phyloP scores from a whole-genome alignment of 2,329 filamentous ascomycete species.

The Stemphylium vesicarium region DNA sequence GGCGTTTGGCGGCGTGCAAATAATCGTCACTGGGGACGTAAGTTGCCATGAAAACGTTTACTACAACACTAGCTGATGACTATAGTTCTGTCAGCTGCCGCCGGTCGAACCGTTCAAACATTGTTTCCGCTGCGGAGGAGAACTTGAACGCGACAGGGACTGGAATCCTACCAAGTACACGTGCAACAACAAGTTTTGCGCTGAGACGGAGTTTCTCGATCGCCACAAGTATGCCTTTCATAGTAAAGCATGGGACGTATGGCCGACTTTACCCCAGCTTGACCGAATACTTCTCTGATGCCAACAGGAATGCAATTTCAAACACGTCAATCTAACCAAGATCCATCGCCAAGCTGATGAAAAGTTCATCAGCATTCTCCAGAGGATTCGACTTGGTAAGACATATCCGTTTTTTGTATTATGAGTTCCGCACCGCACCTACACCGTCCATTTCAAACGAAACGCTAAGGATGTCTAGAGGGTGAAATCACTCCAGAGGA shows the following conservation, averaged over 20 bases:
- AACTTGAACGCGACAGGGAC: slow-evolving; percentile 25
- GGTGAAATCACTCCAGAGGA: too few relatives aligned
- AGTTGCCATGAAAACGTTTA: background rate
- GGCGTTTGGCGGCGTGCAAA: slow-evolving; percentile 59
- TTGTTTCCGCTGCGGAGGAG: slow-evolving; percentile 58
- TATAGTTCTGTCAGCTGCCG: slow-evolving; percentile 52
- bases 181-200: slow-evolving; percentile 44
- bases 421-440: too few relatives aligned
- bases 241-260: slow-evolving; percentile 59
- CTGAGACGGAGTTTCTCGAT: slow-evolving; percentile 44
- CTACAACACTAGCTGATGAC: slow-evolving; percentile 37
- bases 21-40: slow-evolving; percentile 63
- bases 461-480: too few relatives aligned
- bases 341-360: slow-evolving; percentile 65
- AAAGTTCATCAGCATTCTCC: slow-evolving; percentile 61
- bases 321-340: slow-evolving; percentile 58
- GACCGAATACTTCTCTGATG: slow-evolving; percentile 4
- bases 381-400: slow-evolving; percentile 60
- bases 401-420: background rate
- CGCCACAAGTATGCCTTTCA: slow-evolving; percentile 66
- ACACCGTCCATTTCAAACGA: background rate
- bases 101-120: slow-evolving; percentile 63
- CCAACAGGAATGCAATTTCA: slow-evolving; percentile 57
- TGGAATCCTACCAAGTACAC: background rate
- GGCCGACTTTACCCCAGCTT: too few relatives aligned